phyloP scores from a whole-genome alignment of 192 early-diverging fungal species.

The Podochytrium sp. region DNA sequence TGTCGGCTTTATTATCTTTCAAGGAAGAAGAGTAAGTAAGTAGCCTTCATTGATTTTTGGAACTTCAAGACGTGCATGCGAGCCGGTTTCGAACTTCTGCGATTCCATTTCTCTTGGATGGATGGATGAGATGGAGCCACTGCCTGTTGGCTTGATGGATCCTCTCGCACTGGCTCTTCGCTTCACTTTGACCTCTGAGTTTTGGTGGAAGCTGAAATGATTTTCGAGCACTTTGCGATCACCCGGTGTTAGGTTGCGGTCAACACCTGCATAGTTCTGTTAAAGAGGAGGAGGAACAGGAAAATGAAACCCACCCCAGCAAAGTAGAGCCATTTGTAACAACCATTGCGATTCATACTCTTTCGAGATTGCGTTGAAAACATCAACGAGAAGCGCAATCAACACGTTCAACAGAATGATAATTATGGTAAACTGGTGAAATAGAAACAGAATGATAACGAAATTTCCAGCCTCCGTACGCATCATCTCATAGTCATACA shows the following conservation, averaged over 20 bases:
- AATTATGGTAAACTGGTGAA: slow-evolving; percentile 9
- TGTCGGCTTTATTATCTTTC: too few species aligned
- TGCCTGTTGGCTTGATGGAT: not conserved
- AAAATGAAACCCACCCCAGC: not conserved
- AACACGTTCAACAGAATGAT: slow-evolving; percentile 10
- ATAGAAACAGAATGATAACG: not conserved
- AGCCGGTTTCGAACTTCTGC: not conserved
- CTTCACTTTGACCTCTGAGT: slow-evolving; percentile 4
- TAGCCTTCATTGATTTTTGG: not conserved
- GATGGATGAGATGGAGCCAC: too few species aligned
- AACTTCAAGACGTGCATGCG: not conserved
- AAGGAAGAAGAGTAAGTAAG: too few species aligned
- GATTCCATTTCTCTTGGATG: not conserved
- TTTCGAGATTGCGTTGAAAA: slow-evolving; percentile 1
- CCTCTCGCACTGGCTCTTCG: not conserved
- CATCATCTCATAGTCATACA: slow-evolving; percentile 4
- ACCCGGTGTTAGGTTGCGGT: not conserved
- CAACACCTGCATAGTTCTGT: slow-evolving; percentile 6
- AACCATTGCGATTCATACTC: slow-evolving; percentile 25
- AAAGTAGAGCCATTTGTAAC: slow-evolving; percentile 13
- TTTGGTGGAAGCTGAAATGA: slow-evolving; percentile 15
- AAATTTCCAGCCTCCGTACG: not conserved
- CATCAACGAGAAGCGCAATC: slow-evolving; percentile 17
- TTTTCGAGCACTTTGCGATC: not conserved
- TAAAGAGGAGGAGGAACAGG: not conserved